Percentiles rank a stretch among this genome's conserved stretches.
phyloP scores from a whole-genome alignment of 2,329 filamentous ascomycete genomes.

The Calonectria pteridis region DNA sequence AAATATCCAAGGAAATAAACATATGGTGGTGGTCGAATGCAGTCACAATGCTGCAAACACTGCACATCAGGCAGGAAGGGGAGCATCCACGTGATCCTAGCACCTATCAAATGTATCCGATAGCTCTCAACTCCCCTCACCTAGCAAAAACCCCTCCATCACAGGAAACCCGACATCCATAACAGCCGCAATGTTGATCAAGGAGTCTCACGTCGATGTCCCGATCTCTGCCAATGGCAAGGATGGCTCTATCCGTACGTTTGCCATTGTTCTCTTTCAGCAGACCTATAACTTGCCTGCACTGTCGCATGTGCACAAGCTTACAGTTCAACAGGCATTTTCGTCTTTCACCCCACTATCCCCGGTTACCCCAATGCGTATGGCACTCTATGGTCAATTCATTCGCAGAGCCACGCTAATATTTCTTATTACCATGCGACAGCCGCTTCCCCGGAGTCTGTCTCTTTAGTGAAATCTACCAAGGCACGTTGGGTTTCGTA shows the following conservation, averaged over 20 bases:
- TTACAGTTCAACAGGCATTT: slow-evolving; percentile 73
- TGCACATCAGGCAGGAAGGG: not conserved
- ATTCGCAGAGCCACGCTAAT: slow-evolving; percentile 17
- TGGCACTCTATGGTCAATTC: slow-evolving; percentile 35
- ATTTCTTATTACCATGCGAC: not conserved
- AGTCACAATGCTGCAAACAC: not conserved
- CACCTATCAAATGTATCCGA: not conserved
- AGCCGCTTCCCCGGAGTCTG: slow-evolving; percentile 86
- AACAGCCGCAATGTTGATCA: slow-evolving; percentile 61
- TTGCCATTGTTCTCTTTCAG: not conserved
- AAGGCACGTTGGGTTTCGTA: slow-evolving; percentile 70
- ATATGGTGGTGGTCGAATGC: not conserved
- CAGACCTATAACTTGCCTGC: slow-evolving; percentile 12
- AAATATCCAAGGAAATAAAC: not conserved
- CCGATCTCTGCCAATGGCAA: slow-evolving; percentile 65
- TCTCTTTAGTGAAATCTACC: slow-evolving; percentile 95
- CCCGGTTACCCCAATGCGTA: slow-evolving; percentile 89
- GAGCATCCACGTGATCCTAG: not conserved
- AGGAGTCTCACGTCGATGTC: slow-evolving; percentile 66
- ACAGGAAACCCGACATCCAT: not conserved
- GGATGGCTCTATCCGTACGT: slow-evolving; percentile 65
- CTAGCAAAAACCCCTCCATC: slow-evolving; percentile 2
- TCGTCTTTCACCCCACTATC: slow-evolving; percentile 88
- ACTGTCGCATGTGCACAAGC: slow-evolving; percentile 4
- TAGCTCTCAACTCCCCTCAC: not conserved